phyloP scores from a whole-genome alignment of 2,329 filamentous ascomycete genomes.

The Sphaerostilbella broomeana region DNA sequence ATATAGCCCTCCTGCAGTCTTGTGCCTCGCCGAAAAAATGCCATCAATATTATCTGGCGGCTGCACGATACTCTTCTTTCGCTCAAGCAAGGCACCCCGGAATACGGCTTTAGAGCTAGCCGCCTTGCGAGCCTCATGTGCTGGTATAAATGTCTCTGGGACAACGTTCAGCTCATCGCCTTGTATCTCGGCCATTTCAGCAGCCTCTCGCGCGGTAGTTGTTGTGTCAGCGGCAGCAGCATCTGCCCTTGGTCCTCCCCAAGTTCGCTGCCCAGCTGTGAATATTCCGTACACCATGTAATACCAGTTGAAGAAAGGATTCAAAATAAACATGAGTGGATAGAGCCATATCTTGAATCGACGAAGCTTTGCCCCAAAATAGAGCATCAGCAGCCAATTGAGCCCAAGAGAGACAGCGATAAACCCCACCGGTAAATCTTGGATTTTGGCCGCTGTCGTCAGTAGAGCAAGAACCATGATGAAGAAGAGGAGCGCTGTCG shows the following conservation, averaged over 20 bases:
- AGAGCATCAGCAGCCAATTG: conserved; percentile 94
- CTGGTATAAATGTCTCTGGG: conserved; percentile 72
- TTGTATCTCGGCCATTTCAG: conserved; percentile 67
- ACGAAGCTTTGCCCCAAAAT: conserved; percentile 80
- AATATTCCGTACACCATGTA: conserved; percentile 98
- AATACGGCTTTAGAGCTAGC: conserved; percentile 23
- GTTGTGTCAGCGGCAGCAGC: conserved; percentile 70
- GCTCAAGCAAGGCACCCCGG: conserved; percentile 32
- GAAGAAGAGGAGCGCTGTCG: conserved; percentile 88
- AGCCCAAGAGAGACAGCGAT: conserved; percentile 87
- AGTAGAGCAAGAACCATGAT: conserved; percentile 83
- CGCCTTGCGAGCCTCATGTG: conserved; percentile 42
- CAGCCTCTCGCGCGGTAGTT: conserved; percentile 75
- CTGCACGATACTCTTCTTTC: conserved; percentile 53
- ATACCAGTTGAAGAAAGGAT: conserved; percentile 96
- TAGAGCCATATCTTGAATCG: conserved; percentile 94
- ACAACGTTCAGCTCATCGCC: conserved; percentile 89
- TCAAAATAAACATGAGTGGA: conserved; percentile 89
- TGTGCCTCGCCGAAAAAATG: conserved; percentile 66
- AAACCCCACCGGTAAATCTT: conserved; percentile 82
- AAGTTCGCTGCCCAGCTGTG: conserved; percentile 87
- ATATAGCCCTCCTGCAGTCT: conserved; percentile 62
- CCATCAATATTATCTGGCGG: conserved; percentile 72
- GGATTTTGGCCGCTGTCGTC: conserved; percentile 71
- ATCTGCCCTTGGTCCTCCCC: conserved; percentile 89